A percentile compares a stretch with the other conserved stretches of the same genome.
Conservation (phyloP, 2,329 filamentous ascomycete genomes). For the Escovopsis sp. region DNA sequence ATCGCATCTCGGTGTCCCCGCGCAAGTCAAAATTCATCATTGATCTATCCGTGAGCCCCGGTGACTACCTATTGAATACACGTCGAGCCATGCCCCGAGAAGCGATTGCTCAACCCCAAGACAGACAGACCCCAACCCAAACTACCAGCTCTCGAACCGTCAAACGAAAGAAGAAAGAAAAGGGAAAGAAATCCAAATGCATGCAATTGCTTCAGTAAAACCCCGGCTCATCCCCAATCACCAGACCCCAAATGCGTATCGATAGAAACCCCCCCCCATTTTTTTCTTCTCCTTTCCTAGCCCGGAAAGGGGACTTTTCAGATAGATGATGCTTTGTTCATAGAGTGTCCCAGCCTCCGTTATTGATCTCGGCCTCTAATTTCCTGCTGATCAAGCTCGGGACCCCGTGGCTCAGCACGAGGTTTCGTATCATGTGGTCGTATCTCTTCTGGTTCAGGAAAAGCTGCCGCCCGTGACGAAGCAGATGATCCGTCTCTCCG, state of each 20-base stretch:
- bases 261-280: background rate
- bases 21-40: too few relatives aligned
- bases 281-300: background rate
- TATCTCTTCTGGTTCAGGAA: conserved; percentile 91
- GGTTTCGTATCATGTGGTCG: conserved; percentile 69
- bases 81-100: too few relatives aligned
- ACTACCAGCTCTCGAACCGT: too few relatives aligned
- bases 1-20: too few relatives aligned
- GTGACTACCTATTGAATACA: too few relatives aligned
- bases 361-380: conserved; percentile 91
- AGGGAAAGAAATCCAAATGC: background rate
- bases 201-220: background rate
- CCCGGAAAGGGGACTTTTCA: background rate
- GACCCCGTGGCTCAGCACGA: conserved; percentile 77
- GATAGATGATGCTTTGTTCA: conserved; percentile 8
- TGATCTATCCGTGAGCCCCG: too few relatives aligned
- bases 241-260: too few relatives aligned
- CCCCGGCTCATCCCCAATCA: background rate
- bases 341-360: conserved; percentile 83
- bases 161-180: background rate
- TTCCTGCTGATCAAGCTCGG: conserved; percentile 81
- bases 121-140: too few relatives aligned
- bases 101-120: too few relatives aligned
- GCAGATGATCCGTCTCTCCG: conserved; percentile 85
- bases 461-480: conserved; percentile 75